Evolutionary conservation across 768 basidiomycete genomes (phyloP), one percentile per base, ranked within the genome.

Genomic region (Lanmaoa pseudosensibilis): DNA sequence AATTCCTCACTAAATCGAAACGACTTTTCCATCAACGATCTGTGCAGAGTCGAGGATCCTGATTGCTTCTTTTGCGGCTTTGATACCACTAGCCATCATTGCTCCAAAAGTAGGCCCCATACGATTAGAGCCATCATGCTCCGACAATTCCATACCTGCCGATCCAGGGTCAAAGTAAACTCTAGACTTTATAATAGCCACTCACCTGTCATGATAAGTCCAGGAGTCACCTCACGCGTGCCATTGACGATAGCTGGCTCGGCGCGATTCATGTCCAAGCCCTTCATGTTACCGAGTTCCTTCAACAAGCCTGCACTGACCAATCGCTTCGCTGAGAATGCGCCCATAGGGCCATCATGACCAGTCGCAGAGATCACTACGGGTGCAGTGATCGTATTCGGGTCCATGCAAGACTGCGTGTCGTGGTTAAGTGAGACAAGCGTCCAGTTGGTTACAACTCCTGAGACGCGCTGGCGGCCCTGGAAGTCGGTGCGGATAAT

Each of bases 51-150:
- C 79, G 37, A 82, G 69, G 21, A 83, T 71, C 25, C 76, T 79
- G 52, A 84, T 78, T 2, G 84, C 85, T 65, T 87, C 85, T 55
- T 83, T 78, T 2, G 85, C 86, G 21, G 86, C 87, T 66, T 85
- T 87, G 69, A 87, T 80, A 6, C 89, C 88, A 67, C 85, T 87
- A 8, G 77, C 85, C 73, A 90, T 85, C 88, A 91, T 91, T 0
- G 85, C 87, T 23, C 87, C 89, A 60, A 90, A 91, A 4, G 88
- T 89, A 6, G 88, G 88, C 6, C 83, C 84, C 85, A 88, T 87
- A 27, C 89, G 79, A 75, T 88, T 87, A 25, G 83, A 82, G 15
- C 89, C 89, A 68, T 90, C 88, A 66, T 90, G 86, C 69, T 90
- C 88, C 9, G 86, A 86, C 49, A 92, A 76, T 71, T 92, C 89